Evolutionary conservation across 108 stramenopile species (phyloP).

Genomic region (Skeletonema menzelii): DNA sequence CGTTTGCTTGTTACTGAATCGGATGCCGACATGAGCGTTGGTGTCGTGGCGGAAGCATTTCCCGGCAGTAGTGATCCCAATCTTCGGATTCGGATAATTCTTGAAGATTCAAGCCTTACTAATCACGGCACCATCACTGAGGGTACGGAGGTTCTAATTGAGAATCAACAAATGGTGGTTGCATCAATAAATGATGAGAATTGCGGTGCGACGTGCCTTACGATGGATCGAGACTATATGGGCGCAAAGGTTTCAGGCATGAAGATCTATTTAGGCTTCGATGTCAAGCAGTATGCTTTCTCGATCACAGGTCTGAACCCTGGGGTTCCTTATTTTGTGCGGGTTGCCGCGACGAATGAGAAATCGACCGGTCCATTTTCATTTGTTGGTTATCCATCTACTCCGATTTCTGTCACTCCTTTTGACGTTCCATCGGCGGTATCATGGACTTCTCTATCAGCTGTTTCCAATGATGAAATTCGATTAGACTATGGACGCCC

Average conservation of each 20-base stretch:
- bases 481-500: conserved; percentile 52
- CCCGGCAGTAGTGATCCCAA: conserved; percentile 30
- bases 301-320: conserved; percentile 41
- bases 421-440: conserved; percentile 26
- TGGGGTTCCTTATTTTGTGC: conserved; percentile 48
- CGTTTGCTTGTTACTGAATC: conserved; percentile 23
- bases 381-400: conserved; percentile 45
- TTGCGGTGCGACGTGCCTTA: conserved; percentile 39
- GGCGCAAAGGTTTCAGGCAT: conserved; percentile 25
- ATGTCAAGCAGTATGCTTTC: conserved; percentile 20
- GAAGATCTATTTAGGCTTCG: conserved; percentile 25
- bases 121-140: conserved; percentile 19
- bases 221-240: conserved; percentile 29
- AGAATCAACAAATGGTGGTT: conserved; percentile 22
- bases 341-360: conserved; percentile 59
- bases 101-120: conserved; percentile 25
- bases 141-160: conserved; percentile 29
- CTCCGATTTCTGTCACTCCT: conserved; percentile 40
- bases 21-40: conserved; percentile 36
- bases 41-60: conserved; percentile 28
- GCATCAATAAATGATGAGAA: conserved; percentile 26
- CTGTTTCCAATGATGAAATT: conserved; percentile 27
- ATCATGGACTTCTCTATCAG: conserved; percentile 34
- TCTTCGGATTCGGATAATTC: conserved; percentile 25
- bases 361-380: conserved; percentile 29